Evolutionary conservation across 2,329 filamentous ascomycete species (phyloP), one percentile per base, ranked within the genome.

Genomic region (Thielaviopsis cerberus): DNA sequence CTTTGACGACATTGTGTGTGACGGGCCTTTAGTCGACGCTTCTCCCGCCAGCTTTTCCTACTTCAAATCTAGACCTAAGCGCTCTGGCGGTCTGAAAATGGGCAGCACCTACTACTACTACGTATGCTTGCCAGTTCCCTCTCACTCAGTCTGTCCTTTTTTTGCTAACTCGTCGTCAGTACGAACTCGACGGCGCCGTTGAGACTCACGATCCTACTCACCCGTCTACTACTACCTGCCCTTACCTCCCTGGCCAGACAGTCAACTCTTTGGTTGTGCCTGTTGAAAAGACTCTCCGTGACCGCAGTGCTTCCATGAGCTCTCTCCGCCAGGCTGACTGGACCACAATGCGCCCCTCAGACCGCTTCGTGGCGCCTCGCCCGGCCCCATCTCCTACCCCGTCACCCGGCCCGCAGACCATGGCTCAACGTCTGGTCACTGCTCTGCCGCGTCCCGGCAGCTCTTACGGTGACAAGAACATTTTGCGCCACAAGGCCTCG

Each of bases 91-190:
- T 56, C 76, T 96, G 63, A 92, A 85, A 70, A 95, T 95, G 86
- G 90, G 90, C 51, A 82, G 85, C 61, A 92, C 85, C 17, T 96
- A 96, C 71, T 96, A 91, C 78, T 97, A 94, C 75, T 96, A 92
- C 72, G 88, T 94, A 74, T 72, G 86, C 76, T 51, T 53, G 37
- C 63, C 58, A 57, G 55, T 55, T 62, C 22, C 27, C 37, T 59
- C 48, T 45, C 52, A 50, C 23, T 57, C 20, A 56, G 26, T 30
- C 51, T 53, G 54, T 25, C 27, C 26, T 22, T 34, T 53, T 41
- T 57, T 27, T 56, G 54, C 48, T 57, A 53, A 57, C 20, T 22
- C n/a, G 26, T 20, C 30, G 23, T 25, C 26, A 94, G 86, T 96
- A 95, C 70, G 82, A 90, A 67, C 70, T 96, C 50, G 82, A 96